A percentile compares a stretch with the other conserved stretches of the same genome.
phyloP scores from a whole-genome alignment of 495 filamentous ascomycete species.

The Penicillium psychrofluorescens region DNA sequence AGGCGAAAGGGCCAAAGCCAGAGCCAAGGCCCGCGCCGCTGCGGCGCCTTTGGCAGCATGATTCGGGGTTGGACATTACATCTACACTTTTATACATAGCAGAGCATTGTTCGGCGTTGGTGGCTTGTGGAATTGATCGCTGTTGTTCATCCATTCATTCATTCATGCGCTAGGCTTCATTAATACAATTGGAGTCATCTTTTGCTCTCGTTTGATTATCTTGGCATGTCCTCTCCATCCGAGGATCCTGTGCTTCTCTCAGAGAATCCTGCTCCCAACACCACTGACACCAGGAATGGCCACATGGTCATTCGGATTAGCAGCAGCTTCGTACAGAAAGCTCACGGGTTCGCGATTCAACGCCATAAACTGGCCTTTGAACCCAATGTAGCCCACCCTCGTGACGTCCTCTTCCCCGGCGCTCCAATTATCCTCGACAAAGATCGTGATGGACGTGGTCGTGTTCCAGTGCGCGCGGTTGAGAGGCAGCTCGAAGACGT shows the following conservation, averaged over 20 bases:
- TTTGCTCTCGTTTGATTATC: neutral
- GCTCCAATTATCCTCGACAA: slow-evolving; percentile 63
- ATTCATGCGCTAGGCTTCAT: slow-evolving; percentile 4
- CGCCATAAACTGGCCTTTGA: slow-evolving; percentile 87
- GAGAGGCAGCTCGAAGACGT: slow-evolving; percentile 78
- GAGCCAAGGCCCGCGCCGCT: slow-evolving; percentile 24
- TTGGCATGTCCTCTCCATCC: neutral
- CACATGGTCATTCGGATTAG: slow-evolving; percentile 81
- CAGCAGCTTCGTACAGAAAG: slow-evolving; percentile 87
- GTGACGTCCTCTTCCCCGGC: slow-evolving; percentile 70
- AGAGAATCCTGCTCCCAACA: slow-evolving; percentile 32
- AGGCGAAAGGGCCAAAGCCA: slow-evolving; percentile 32
- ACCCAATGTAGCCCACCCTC: slow-evolving; percentile 74
- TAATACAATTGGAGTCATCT: slow-evolving; percentile 2
- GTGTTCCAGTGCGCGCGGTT: slow-evolving; percentile 84
- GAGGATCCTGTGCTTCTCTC: neutral
- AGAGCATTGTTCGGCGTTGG: slow-evolving; percentile 25
- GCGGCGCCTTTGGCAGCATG: slow-evolving; percentile 18
- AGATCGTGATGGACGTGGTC: slow-evolving; percentile 67
- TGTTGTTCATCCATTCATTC: slow-evolving; percentile 3
- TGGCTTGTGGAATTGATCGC: slow-evolving; percentile 3
- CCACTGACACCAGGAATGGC: slow-evolving; percentile 40
- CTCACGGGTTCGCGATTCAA: slow-evolving; percentile 75
- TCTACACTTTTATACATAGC: no score
- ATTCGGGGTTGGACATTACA: neutral